Evolutionary conservation across 495 filamentous ascomycete species (phyloP).

Genomic region (Neurospora sp.): DNA sequence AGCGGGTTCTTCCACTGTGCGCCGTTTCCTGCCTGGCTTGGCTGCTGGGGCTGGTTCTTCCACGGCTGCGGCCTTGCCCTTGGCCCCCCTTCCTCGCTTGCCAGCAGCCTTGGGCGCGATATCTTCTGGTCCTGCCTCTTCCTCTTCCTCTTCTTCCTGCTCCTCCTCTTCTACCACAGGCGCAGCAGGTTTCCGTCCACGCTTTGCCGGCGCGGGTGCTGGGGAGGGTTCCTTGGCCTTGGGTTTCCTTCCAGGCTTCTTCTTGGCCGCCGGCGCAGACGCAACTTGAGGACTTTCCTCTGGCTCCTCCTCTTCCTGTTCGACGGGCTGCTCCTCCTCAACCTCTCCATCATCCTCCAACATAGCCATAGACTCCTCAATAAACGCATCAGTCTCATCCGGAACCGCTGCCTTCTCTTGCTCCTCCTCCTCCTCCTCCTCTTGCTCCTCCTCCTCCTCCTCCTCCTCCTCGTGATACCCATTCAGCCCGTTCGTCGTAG

Average conservation of each 20-base stretch:
- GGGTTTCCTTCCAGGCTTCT: not conserved
- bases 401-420: not conserved
- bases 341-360: slow-evolving; percentile 16
- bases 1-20: not conserved
- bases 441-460: slow-evolving; percentile 8
- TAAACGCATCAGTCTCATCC: slow-evolving; percentile 5
- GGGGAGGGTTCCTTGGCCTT: not conserved
- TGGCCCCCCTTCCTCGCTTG: not conserved
- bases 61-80: not conserved
- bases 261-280: not conserved
- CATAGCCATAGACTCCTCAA: slow-evolving; percentile 30
- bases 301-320: slow-evolving; percentile 10
- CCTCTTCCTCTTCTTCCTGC: slow-evolving; percentile 8
- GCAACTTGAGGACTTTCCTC: slow-evolving; percentile 1
- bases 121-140: slow-evolving; percentile 6
- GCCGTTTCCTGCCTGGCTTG: not conserved
- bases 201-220: not conserved
- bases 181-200: not conserved
- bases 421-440: slow-evolving; percentile 7
- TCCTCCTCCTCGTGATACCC: slow-evolving; percentile 7
- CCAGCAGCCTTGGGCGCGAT: not conserved
- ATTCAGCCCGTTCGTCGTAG: not conserved
- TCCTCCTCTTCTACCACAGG: slow-evolving; percentile 13
- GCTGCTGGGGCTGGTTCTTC: not conserved
- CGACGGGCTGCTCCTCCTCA: slow-evolving; percentile 5